phyloP scores from a whole-genome alignment of 768 basidiomycete species.

The Rhodotorula diobovata region DNA sequence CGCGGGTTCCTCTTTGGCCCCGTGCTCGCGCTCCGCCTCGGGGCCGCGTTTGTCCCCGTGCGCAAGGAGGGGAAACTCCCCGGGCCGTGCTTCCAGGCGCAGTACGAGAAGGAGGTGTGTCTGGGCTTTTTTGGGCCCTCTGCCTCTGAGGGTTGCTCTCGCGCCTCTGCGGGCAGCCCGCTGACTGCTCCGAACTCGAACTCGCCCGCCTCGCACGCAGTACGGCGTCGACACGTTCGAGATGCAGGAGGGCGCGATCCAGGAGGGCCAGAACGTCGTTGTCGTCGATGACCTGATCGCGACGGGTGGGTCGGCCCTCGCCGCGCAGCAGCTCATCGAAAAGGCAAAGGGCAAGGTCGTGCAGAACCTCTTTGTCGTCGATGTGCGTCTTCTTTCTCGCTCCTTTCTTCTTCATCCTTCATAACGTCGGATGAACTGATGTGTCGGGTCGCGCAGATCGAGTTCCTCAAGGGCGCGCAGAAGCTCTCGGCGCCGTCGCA shows the following conservation, averaged over 20 bases:
- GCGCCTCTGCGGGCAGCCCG: neutral
- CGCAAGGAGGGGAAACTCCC: slow-evolving; percentile 94
- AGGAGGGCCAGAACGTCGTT: slow-evolving; percentile 74
- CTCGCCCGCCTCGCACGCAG: neutral
- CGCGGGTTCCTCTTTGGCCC: slow-evolving; percentile 94
- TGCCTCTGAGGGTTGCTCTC: neutral
- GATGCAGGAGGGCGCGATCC: slow-evolving; percentile 83
- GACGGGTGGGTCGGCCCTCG: slow-evolving; percentile 92
- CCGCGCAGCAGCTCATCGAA: slow-evolving; percentile 81
- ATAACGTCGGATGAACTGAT: too few species aligned
- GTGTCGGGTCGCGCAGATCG: too few species aligned
- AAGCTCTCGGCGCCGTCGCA: slow-evolving; percentile 83
- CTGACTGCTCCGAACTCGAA: too few species aligned
- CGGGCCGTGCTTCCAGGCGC: slow-evolving; percentile 66
- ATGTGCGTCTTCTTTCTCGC: slow-evolving; percentile 43
- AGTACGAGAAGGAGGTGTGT: slow-evolving; percentile 71
- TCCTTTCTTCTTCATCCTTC: neutral
- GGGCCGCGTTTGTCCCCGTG: slow-evolving; percentile 92
- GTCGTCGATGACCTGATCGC: slow-evolving; percentile 94
- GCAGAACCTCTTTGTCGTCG: slow-evolving; percentile 92
- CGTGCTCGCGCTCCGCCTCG: slow-evolving; percentile 78
- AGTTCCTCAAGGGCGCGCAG: slow-evolving; percentile 65
- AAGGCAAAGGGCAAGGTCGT: slow-evolving; percentile 77
- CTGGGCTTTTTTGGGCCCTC: neutral
- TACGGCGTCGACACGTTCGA: slow-evolving; percentile 77